Evolutionary conservation across 192 early-diverging fungal species (phyloP), one percentile per base, ranked within the genome.

Genomic region (Linnemannia schmuckeri): DNA sequence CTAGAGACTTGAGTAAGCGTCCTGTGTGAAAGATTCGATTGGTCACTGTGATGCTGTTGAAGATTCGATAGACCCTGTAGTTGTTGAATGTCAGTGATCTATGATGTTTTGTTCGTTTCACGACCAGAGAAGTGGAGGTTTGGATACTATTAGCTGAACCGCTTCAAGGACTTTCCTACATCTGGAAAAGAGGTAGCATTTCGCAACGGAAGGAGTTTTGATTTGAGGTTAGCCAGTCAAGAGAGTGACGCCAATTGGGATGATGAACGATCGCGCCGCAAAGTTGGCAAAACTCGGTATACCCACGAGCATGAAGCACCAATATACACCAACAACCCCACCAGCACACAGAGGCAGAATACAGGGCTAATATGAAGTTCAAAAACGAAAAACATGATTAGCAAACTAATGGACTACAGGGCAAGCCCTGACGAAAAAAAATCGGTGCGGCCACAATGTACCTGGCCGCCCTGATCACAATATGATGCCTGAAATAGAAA

Each of bases 51-150:
- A 80, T 75, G 18, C 61, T 73, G 77, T 92, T 90, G 70, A 92
- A 92, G 55, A 92, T 92, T 20, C 91, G 80, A 66, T 92, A 92
- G 49, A 92, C 89, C 47, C 89, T 74, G 79, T 89, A 90, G 38
- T 90, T 90, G 72, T 92, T 92, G 68, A 90, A 76, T 17, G 86
- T 88, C 74, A 92, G 81, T 24, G 90, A 87, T n/a, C 90, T 89
- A 79, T 22, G 22, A 24, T 49, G 46, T 47, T 47, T 47, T 12
- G 10, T 12, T n/a, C n/a, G n/a, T 47, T 47, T 13, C 46, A 47
- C 12, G 12, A n/a, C 4, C 47, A 70, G 46, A 24, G 7, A 8
- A 47, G 22, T 37, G 27, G 66, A n/a, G 22, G 10, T 40, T 73
- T 6, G 8, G 4, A 8, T 42, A 42, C 8, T 54, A 55, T 24